These are phyloP conservation scores for Fusarium subtropicale DNA, from an alignment of 2,329 filamentous ascomycete species.

Conservation along the genomic window DNA sequence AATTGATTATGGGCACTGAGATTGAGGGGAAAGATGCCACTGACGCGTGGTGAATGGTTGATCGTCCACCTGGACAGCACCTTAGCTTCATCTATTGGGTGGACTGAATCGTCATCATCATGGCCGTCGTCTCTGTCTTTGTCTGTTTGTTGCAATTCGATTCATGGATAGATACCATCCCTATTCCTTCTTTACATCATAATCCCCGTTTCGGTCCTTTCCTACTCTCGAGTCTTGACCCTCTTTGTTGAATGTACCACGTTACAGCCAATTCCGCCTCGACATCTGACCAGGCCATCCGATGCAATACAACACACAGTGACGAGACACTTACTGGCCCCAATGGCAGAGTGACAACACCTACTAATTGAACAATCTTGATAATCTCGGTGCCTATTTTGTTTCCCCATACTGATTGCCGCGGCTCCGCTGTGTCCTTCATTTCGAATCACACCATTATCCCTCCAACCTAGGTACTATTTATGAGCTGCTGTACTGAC, in stretches of 20 bases:
- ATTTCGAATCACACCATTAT: constrained; percentile 13
- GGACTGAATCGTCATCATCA: constrained; percentile 17
- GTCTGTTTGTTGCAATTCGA: neutral
- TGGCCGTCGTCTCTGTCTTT: neutral
- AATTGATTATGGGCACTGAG: constrained; percentile 7
- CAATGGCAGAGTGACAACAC: constrained; percentile 14
- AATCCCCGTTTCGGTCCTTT: constrained; percentile 25
- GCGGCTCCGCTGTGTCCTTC: constrained; percentile 20
- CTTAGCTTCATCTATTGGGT: constrained; percentile 1
- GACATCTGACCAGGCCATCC: constrained; percentile 1
- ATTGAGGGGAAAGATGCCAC: constrained; percentile 33
- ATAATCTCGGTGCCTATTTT: constrained; percentile 32
- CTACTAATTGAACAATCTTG: neutral
- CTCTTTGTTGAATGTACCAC: neutral
- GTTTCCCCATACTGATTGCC: constrained; percentile 23
- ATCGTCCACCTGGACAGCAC: neutral
- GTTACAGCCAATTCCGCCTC: neutral
- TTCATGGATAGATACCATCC: neutral
- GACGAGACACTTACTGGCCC: neutral
- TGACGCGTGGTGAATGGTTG: constrained; percentile 30
- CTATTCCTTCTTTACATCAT: constrained; percentile 3
- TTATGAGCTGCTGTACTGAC: neutral
- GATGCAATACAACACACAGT: constrained; percentile 1
- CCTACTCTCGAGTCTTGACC: neutral
- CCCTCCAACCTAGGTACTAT: neutral